Conservation (phyloP, 2,329 filamentous ascomycete genomes). For the Zymoseptoria crescenta region DNA sequence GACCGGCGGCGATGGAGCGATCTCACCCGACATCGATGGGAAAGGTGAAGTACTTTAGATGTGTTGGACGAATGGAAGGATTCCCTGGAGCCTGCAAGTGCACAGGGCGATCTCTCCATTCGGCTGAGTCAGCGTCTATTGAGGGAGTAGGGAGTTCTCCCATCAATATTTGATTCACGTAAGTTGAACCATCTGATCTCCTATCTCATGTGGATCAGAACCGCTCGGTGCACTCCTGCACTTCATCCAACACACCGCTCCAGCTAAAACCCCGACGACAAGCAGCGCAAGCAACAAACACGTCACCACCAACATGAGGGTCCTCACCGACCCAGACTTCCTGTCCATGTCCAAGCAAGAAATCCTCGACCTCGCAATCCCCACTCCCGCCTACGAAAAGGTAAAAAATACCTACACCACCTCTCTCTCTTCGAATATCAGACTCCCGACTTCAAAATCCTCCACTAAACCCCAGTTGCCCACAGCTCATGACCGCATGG, state of each 20-base stretch:
- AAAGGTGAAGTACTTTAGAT: background rate
- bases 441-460: background rate
- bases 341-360: slow-evolving; percentile 11
- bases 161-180: no score
- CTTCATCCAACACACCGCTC: no score
- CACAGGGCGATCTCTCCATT: no score
- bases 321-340: slow-evolving; percentile 10
- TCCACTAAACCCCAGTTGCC: background rate
- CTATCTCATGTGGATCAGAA: no score
- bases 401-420: background rate
- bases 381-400: slow-evolving; percentile 12
- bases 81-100: background rate
- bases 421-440: background rate
- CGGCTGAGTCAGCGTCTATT: no score
- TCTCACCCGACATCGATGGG: background rate
- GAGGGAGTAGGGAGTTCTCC: no score
- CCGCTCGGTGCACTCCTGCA: no score
- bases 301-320: background rate
- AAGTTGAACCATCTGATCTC: no score
- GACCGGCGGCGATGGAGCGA: background rate
- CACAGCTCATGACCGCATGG: slow-evolving; percentile 11
- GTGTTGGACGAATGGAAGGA: background rate
- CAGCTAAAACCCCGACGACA: no score
- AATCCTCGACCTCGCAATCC: slow-evolving; percentile 11
- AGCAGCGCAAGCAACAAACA: no score